Evolutionary conservation across 2,329 filamentous ascomycete genomes (phyloP).

Genomic region (Colletotrichum viniferum): DNA sequence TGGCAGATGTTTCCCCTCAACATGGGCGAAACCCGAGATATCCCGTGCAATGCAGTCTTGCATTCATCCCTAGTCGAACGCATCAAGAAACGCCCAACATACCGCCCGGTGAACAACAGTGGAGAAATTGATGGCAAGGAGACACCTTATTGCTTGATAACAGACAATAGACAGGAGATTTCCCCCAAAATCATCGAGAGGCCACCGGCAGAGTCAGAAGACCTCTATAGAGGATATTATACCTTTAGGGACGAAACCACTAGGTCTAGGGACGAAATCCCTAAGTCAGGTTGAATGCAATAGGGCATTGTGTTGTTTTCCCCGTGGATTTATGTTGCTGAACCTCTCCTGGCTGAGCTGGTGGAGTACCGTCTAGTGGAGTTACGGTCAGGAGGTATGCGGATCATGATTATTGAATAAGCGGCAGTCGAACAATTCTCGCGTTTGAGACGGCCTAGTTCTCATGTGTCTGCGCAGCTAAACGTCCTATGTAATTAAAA

Average conservation of each 20-base stretch:
- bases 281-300: background rate
- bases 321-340: too few relatives aligned
- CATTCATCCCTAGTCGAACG: slow-evolving; percentile 36
- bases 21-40: slow-evolving; percentile 39
- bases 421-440: background rate
- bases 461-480: background rate
- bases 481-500: background rate
- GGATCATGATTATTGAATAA: background rate
- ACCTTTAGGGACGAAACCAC: background rate
- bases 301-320: background rate
- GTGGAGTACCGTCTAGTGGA: background rate
- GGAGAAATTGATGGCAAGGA: background rate
- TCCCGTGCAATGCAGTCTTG: slow-evolving; percentile 40
- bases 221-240: background rate
- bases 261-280: too few relatives aligned
- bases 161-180: background rate
- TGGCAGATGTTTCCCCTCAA: slow-evolving; percentile 42
- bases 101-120: background rate
- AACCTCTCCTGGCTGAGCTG: background rate
- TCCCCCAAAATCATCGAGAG: background rate
- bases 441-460: background rate
- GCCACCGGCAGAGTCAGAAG: background rate
- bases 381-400: background rate
- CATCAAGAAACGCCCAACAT: background rate
- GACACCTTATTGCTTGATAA: background rate